Evolutionary conservation across 2,329 filamentous ascomycete genomes (phyloP), one percentile per base, ranked within the genome.

Genomic region (Arthroderma uncinatum): DNA sequence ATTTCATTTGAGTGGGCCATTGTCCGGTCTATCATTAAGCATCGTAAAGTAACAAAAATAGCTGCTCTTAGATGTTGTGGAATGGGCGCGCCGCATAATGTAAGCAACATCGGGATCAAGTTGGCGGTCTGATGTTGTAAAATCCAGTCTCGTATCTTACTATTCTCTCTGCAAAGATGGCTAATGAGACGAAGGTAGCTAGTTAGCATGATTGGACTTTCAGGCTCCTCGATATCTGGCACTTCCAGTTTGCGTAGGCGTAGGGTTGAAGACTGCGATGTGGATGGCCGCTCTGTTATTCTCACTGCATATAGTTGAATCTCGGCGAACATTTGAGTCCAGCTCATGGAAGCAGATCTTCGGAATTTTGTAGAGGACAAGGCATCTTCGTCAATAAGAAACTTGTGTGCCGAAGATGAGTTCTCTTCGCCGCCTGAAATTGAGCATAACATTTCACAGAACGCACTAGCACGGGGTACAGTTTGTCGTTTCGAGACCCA

Each of bases 401-500:
- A 98, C 53, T 84, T 83, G 69, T 98, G 92, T 0, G 92, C 89
- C 14, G 87, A 81, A 56, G 86, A 85, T 28, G 93, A 92, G 64
- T 89, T 93, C 55, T 87, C 82, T 56, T 89, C 82, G 55, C 89
- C 89, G 54, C 85, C 84, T 0, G 93, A 89, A 52, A 98, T 85
- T 1, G 91, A 86, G 66, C 90, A 87, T 14, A 98, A 77, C 84
- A 98, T 92, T 68, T 97, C 92, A 70, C 93, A 98, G 65, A 97
- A 98, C 10, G 92, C 91, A 60, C 89, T 93, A 59, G 95, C 91
- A 23, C 95, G 80, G n/a, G 93, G 93, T 0, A 94, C 96, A 0
- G 94, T 95, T 60, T 95, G 90, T 64, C 93, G 81, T 64, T 89
- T 86, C 2, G 93, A 95, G n/a, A 91, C 88, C 93, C 93, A 98